phyloP scores from a whole-genome alignment of 768 basidiomycete genomes.

The Dacryopinax spathularia region DNA sequence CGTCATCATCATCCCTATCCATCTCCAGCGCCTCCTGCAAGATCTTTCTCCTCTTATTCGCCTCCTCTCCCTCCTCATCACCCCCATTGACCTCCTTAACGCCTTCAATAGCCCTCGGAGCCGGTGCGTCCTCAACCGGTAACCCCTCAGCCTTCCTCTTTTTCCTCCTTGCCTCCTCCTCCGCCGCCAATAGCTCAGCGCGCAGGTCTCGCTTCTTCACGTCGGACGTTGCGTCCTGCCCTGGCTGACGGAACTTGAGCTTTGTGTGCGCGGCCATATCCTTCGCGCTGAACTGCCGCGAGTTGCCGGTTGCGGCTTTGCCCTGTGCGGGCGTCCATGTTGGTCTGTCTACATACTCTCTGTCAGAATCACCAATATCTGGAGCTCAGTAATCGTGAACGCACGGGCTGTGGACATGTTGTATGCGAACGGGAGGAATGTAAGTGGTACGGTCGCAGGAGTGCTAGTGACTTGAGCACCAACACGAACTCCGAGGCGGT shows the following conservation, averaged over 20 bases:
- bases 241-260: constrained; percentile 93
- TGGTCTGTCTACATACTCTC: constrained; percentile 46
- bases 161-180: constrained; percentile 73
- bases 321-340: constrained; percentile 98
- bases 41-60: constrained; percentile 72
- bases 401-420: constrained; percentile 62
- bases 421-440: background rate
- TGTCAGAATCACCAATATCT: constrained; percentile 9
- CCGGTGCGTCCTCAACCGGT: constrained; percentile 20
- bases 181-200: constrained; percentile 69
- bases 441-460: too few species aligned
- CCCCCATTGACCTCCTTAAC: constrained; percentile 34
- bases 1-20: constrained; percentile 81
- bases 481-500: too few species aligned
- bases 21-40: constrained; percentile 74
- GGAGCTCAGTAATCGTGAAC: background rate
- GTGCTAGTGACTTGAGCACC: too few species aligned
- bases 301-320: constrained; percentile 79
- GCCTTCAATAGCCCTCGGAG: constrained; percentile 22
- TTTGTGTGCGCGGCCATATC: constrained; percentile 94
- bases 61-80: constrained; percentile 31
- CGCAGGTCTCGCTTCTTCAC: constrained; percentile 67
- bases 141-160: constrained; percentile 82
- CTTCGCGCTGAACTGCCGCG: constrained; percentile 80
- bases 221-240: constrained; percentile 70